Base-by-base conservation (phyloP, 2,329 filamentous ascomycete species). In the Neofusicoccum umdonicola region DNA sequence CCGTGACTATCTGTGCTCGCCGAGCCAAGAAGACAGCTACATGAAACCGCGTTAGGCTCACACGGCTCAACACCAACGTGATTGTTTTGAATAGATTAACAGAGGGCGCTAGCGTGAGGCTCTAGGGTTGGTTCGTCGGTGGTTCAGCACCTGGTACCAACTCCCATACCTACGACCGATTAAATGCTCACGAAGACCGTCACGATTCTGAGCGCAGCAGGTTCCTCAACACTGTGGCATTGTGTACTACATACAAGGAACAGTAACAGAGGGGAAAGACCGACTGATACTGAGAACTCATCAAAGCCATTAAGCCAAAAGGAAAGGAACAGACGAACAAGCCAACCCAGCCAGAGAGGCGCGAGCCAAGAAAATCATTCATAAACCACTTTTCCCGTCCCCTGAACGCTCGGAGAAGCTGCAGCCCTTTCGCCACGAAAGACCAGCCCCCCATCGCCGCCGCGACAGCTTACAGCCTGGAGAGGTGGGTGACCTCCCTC, bases 401-500 rank as follows among this genome's bases (percentile, higher is more conserved):
- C 31, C 34, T 17, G 19, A 22, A 27, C 22, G 19, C 42, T 8
- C 12, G 22, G 12, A 34, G 13, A 51, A 27, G 48, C 27, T n/a
- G 11, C 22, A 12, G 15, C 13, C 48, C 34, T 35, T 27, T 35
- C 13, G 2, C 12, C 11, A 51, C n/a, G 27, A 27, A 9, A 48
- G 45, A 17, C 19, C 34, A 15, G 13, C 8, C 50, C 8, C 15
- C 5, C 19, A 15, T 19, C 31, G 3, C 31, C 3, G 9, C 31
- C 9, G 5, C 34, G 7, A 37, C 50, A 39, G 6, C 61, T 47
- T 79, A 82, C 74, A 82, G 70, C 52, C 80, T 75, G 22, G 76
- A 69, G 62, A 81, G 67, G 0, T 79, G 79, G 34, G 71, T 71
- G 64, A 80, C 73, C 72, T 83, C 81, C 31, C 79, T 71, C 11